A percentile compares a stretch with the other conserved stretches of the same genome.
These are phyloP conservation scores for Asclepias syriaca DNA, from an alignment of 257 asterid genomes.

Conservation along the genomic window DNA sequence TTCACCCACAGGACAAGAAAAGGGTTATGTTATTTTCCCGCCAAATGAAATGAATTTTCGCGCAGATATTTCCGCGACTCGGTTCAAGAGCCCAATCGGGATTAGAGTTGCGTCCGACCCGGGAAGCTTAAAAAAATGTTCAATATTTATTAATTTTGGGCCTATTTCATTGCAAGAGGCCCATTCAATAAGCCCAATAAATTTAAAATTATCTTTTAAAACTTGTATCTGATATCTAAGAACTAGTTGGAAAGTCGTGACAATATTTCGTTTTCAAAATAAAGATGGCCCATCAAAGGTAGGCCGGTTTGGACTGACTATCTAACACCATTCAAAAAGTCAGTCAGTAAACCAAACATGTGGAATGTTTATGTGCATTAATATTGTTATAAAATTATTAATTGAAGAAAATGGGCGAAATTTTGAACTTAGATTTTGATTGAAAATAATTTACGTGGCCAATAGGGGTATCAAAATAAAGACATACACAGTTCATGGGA, in stretches of 20 bases:
- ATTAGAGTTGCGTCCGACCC: too few species aligned
- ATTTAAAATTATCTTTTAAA: too few species aligned
- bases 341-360: not conserved
- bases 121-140: too few species aligned
- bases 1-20: not conserved
- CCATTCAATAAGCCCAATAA: too few species aligned
- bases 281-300: not conserved
- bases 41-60: constrained; percentile 8
- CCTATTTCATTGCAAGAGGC: too few species aligned
- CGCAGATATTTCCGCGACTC: not conserved
- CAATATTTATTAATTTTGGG: not conserved
- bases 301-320: not conserved
- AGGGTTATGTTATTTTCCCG: constrained; percentile 13
- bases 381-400: not conserved
- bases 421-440: not conserved
- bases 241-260: too few species aligned
- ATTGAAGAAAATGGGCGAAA: not conserved
- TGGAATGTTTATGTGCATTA: not conserved
- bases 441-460: not conserved
- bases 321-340: not conserved
- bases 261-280: too few species aligned
- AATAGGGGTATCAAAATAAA: not conserved
- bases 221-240: too few species aligned
- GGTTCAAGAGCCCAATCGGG: not conserved
- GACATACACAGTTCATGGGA: not conserved